phyloP scores from a whole-genome alignment of 192 early-diverging fungal species.

The Dissophora ornata region DNA sequence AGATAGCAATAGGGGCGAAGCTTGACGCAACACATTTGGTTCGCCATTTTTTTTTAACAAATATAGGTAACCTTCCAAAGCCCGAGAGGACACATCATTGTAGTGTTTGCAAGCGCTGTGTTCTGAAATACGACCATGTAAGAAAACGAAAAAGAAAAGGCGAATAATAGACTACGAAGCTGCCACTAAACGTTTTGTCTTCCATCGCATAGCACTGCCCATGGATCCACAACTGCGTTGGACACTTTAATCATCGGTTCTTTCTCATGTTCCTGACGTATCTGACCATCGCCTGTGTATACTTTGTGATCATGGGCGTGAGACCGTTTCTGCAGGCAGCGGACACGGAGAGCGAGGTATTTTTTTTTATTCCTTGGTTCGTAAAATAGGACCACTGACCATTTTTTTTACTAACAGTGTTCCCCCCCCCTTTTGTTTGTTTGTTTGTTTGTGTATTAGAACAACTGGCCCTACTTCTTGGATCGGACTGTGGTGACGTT shows the following conservation, averaged over 20 bases:
- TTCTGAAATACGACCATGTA: conserved; percentile 82
- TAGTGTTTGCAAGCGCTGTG: conserved; percentile 77
- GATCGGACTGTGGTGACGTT: conserved; percentile 64
- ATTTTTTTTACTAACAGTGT: neutral
- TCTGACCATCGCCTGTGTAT: conserved; percentile 58
- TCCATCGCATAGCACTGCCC: conserved; percentile 65
- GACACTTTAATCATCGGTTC: conserved; percentile 78
- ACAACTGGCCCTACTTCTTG: conserved; percentile 66
- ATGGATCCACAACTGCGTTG: conserved; percentile 87
- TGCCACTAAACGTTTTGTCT: neutral
- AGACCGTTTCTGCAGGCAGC: conserved; percentile 60
- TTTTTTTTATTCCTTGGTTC: neutral
- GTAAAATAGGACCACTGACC: neutral
- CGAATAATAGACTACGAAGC: too few relatives aligned
- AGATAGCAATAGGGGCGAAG: neutral
- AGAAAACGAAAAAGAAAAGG: neutral
- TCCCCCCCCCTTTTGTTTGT: too few relatives aligned
- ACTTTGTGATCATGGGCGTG: conserved; percentile 59
- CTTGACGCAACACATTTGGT: neutral
- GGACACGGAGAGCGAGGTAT: conserved; percentile 56
- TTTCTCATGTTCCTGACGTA: conserved; percentile 80
- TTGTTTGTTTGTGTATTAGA: conserved; percentile 6
- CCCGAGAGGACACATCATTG: conserved; percentile 87
- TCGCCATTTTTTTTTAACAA: neutral
- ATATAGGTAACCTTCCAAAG: conserved; percentile 70